phyloP scores from a whole-genome alignment of 345 rosid species.

The Cardamine resedifolia region DNA sequence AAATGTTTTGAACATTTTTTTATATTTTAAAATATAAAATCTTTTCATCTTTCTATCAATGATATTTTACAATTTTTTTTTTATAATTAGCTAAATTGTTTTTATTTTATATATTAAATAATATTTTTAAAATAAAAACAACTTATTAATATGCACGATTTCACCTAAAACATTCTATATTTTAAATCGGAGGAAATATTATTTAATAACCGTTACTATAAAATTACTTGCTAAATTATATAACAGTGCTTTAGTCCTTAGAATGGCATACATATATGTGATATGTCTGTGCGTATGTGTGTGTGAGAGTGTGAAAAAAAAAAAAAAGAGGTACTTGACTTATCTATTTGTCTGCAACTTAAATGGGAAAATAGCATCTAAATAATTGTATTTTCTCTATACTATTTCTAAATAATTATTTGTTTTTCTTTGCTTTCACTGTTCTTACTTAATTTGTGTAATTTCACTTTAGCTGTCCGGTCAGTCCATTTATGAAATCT shows the following conservation, averaged over 20 bases:
- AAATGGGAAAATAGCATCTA: slow-evolving; percentile 39
- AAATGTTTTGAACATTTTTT: too few species aligned
- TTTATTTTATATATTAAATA: too few species aligned
- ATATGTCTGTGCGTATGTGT: not conserved
- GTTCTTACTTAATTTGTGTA: slow-evolving; percentile 41
- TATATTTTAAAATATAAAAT: too few species aligned
- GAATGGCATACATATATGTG: slow-evolving; percentile 11
- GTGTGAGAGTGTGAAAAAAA: not conserved
- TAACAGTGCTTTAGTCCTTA: not conserved
- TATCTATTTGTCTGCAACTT: slow-evolving; percentile 38
- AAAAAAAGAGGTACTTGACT: slow-evolving; percentile 34
- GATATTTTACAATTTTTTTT: too few species aligned
- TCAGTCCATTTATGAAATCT: slow-evolving; percentile 36
- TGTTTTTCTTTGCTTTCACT: slow-evolving; percentile 18
- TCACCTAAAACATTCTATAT: too few species aligned
- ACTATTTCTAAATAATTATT: slow-evolving; percentile 25
- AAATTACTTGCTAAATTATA: not conserved
- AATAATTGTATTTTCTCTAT: slow-evolving; percentile 34
- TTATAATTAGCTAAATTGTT: too few species aligned
- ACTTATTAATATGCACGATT: too few species aligned
- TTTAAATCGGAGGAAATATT: too few species aligned
- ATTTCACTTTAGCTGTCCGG: slow-evolving; percentile 42
- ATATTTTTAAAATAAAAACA: too few species aligned
- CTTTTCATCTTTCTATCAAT: too few species aligned
- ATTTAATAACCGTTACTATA: slow-evolving; percentile 3